These are phyloP conservation scores for Epichloe gansuensis DNA, from an alignment of 2,329 filamentous ascomycete species.

Conservation along the genomic window DNA sequence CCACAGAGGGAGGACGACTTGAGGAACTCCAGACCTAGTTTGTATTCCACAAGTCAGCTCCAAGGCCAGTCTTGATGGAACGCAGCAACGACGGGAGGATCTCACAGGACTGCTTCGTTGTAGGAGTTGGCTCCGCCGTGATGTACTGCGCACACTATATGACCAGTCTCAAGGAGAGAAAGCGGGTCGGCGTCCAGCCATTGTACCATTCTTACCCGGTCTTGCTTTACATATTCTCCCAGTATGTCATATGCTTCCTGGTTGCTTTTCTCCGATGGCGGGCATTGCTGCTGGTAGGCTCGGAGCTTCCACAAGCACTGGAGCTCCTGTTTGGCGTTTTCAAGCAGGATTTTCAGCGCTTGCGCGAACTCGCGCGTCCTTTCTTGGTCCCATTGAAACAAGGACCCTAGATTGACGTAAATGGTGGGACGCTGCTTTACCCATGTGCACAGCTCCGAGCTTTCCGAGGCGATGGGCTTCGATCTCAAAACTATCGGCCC, in stretches of 20 bases:
- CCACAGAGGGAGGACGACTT: slow-evolving; percentile 32
- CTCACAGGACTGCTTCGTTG: slow-evolving; percentile 24
- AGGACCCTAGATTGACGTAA: slow-evolving; percentile 34
- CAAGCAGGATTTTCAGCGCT: slow-evolving; percentile 24
- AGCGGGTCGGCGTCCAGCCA: slow-evolving; percentile 28
- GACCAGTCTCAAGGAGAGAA: slow-evolving; percentile 22
- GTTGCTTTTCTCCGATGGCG: background rate
- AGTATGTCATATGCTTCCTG: slow-evolving; percentile 12
- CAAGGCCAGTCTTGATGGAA: background rate
- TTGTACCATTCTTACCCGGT: slow-evolving; percentile 22
- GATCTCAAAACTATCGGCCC: slow-evolving; percentile 32
- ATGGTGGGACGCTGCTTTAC: slow-evolving; percentile 28
- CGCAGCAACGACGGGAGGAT: background rate
- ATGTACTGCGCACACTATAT: slow-evolving; percentile 28
- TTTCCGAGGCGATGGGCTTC: slow-evolving; percentile 14
- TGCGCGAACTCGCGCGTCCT: slow-evolving; percentile 26
- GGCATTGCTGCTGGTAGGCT: background rate
- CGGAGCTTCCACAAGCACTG: slow-evolving; percentile 24
- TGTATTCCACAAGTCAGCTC: background rate
- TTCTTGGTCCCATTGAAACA: slow-evolving; percentile 17
- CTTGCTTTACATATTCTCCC: slow-evolving; percentile 13
- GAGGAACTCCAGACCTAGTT: slow-evolving; percentile 30
- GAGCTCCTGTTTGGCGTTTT: slow-evolving; percentile 11
- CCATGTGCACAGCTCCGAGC: slow-evolving; percentile 27
- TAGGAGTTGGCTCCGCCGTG: slow-evolving; percentile 35